phyloP scores from a whole-genome alignment of 202 grass and related monocot genomes.

The Setaria italica region DNA sequence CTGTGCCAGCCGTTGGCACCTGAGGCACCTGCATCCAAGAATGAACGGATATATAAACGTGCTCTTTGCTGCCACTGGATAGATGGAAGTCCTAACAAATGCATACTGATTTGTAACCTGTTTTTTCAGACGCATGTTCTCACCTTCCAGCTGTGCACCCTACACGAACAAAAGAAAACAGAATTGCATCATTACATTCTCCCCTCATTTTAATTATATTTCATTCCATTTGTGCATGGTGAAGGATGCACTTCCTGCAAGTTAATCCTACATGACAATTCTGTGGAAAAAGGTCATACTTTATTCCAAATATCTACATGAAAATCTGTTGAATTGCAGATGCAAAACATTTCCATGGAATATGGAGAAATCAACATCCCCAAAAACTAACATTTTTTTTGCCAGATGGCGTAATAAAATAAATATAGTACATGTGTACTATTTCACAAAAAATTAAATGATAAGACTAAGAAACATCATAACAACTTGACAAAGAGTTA shows the following conservation, averaged over 20 bases:
- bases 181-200: constrained; percentile 17
- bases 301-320: not conserved
- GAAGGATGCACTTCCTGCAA: constrained; percentile 1
- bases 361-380: no score
- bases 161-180: constrained; percentile 36
- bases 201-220: not conserved
- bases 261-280: not conserved
- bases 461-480: not conserved
- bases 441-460: no score
- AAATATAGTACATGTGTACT: no score
- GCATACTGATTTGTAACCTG: constrained; percentile 47
- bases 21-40: constrained; percentile 59
- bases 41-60: constrained; percentile 25
- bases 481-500: no score
- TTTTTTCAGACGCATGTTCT: constrained; percentile 66
- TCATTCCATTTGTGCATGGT: not conserved
- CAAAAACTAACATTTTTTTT: not conserved
- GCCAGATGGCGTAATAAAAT: not conserved
- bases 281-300: not conserved
- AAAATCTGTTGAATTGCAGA: not conserved
- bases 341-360: not conserved
- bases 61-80: not conserved
- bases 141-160: constrained; percentile 63
- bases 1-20: constrained; percentile 33
- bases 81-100: not conserved